Percentiles rank a stretch among this genome's conserved stretches.
These are phyloP conservation scores for Paraphoma sp. DNA, from an alignment of 2,329 filamentous ascomycete genomes.

Conservation along the genomic window DNA sequence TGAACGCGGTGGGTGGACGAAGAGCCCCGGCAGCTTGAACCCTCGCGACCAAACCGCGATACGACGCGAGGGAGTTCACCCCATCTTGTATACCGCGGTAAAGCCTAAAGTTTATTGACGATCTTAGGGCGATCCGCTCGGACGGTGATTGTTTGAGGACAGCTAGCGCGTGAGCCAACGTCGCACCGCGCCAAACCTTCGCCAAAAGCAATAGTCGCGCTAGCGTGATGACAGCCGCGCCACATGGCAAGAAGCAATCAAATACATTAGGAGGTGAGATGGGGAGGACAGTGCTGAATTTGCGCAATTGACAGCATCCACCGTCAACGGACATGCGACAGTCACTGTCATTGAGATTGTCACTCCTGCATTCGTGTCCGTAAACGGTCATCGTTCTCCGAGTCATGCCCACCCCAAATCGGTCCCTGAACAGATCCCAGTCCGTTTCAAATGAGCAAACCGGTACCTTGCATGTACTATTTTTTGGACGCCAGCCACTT, in stretches of 20 bases:
- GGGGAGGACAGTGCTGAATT: neutral
- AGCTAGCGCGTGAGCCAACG: slow-evolving; percentile 27
- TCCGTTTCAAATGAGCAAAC: slow-evolving; percentile 30
- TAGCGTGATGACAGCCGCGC: slow-evolving; percentile 17
- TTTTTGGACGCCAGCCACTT: slow-evolving; percentile 38
- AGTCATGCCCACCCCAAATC: slow-evolving; percentile 26
- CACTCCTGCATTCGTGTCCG: neutral
- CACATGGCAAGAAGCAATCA: slow-evolving; percentile 7
- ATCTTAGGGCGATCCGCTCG: slow-evolving; percentile 26
- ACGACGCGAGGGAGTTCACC: slow-evolving; percentile 21
- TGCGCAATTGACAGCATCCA: neutral
- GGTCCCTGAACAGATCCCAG: slow-evolving; percentile 18
- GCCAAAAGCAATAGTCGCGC: slow-evolving; percentile 14
- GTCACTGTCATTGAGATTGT: neutral
- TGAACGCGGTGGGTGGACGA: slow-evolving; percentile 11
- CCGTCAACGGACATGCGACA: neutral
- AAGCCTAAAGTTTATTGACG: slow-evolving; percentile 33
- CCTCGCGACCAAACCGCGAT: slow-evolving; percentile 26
- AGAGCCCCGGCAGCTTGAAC: slow-evolving; percentile 21
- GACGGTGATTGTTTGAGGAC: slow-evolving; percentile 32
- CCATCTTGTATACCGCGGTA: slow-evolving; percentile 31
- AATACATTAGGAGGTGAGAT: slow-evolving; percentile 5
- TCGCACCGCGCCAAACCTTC: slow-evolving; percentile 31
- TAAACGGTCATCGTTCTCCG: slow-evolving; percentile 7
- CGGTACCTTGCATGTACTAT: slow-evolving; percentile 27